Evolutionary conservation across 139 green algal species (phyloP).

Genomic region (Pleodorina starrii): DNA sequence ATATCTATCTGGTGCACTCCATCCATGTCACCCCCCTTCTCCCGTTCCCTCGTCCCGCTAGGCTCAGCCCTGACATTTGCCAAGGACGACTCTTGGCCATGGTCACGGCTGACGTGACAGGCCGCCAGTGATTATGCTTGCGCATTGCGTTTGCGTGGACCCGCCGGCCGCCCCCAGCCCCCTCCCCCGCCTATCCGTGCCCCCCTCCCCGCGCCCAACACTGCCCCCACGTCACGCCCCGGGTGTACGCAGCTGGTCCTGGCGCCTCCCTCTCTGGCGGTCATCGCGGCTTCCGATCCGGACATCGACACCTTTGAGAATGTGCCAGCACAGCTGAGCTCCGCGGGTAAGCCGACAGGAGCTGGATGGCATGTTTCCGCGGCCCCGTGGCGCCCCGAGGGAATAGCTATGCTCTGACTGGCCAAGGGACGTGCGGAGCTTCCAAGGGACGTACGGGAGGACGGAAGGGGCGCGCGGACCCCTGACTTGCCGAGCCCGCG

Average conservation of each 20-base stretch:
- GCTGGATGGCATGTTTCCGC: background rate
- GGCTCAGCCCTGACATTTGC: background rate
- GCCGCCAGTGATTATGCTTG: background rate
- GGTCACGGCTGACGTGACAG: background rate
- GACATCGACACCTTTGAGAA: conserved; percentile 55
- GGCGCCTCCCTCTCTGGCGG: background rate
- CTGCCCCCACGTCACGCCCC: background rate
- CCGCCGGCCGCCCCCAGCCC: no score
- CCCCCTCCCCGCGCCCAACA: background rate
- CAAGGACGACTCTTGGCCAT: background rate
- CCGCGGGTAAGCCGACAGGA: background rate
- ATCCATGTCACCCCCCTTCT: background rate
- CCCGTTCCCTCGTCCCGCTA: background rate
- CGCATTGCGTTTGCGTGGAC: background rate
- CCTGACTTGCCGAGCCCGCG: no score
- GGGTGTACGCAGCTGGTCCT: background rate
- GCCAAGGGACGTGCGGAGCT: no score
- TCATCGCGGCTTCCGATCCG: background rate
- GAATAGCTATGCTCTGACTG: background rate
- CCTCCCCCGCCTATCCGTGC: no score
- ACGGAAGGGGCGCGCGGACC: no score
- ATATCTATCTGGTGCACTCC: background rate
- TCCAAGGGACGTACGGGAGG: no score
- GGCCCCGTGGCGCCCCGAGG: background rate
- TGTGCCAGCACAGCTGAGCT: conserved; percentile 45